Conservation (phyloP, 306 rosid species). For the Lathyrus aphaca region DNA sequence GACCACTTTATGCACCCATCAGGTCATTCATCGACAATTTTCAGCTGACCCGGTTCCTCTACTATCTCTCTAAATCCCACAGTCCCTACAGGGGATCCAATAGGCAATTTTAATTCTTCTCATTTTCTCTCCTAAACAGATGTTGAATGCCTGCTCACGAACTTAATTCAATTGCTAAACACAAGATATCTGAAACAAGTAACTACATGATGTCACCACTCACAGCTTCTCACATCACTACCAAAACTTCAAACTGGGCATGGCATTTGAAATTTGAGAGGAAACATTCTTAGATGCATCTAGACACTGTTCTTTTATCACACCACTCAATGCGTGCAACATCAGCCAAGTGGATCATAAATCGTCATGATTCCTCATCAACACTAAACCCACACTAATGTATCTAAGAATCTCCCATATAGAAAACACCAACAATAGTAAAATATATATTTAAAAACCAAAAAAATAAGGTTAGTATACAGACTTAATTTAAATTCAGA, state of each 20-base stretch:
- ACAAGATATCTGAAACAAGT: conserved; percentile 20
- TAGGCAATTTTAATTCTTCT: neutral
- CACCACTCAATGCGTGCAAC: neutral
- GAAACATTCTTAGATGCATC: conserved; percentile 1
- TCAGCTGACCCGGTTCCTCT: neutral
- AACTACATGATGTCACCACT: conserved; percentile 13
- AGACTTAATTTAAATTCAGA: neutral
- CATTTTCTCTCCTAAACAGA: conserved; percentile 25
- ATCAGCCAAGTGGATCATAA: neutral
- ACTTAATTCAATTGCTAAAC: conserved; percentile 7
- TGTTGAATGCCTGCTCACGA: neutral
- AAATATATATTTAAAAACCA: neutral
- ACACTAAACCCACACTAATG: neutral
- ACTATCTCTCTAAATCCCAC: neutral
- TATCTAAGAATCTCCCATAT: conserved; percentile 20
- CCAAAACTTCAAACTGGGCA: neutral
- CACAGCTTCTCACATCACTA: neutral
- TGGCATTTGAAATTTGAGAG: conserved; percentile 11
- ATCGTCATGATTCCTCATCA: neutral
- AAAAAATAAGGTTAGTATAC: neutral
- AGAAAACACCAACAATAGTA: conserved; percentile 1
- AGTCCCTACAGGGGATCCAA: neutral
- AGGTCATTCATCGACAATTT: conserved; percentile 3
- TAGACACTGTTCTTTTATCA: conserved; percentile 1
- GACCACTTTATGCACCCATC: neutral